These are phyloP conservation scores for Tetracladium setigerum DNA, from an alignment of 495 filamentous ascomycete genomes.

Conservation along the genomic window DNA sequence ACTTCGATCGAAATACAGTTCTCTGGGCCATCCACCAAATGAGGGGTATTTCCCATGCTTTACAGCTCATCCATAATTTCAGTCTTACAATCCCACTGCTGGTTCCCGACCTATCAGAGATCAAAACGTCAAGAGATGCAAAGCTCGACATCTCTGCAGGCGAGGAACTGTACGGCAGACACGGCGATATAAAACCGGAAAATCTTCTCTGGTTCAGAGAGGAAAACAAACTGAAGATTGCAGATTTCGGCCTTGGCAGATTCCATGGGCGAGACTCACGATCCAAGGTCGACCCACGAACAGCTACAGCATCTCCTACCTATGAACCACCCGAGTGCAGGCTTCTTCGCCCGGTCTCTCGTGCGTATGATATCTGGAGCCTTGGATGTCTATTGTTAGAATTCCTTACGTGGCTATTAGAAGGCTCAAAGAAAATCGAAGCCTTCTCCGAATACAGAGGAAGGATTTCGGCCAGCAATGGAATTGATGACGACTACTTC, in stretches of 20 bases:
- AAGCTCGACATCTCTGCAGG: too few relatives aligned
- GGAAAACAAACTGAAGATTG: slow-evolving; percentile 1
- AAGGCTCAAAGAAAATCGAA: neutral
- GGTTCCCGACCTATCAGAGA: neutral
- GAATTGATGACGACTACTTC: slow-evolving; percentile 14
- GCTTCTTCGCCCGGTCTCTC: slow-evolving; percentile 14
- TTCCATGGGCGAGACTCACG: slow-evolving; percentile 14
- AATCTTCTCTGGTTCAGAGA: slow-evolving; percentile 16
- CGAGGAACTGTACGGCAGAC: slow-evolving; percentile 7
- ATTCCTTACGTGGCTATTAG: slow-evolving; percentile 18
- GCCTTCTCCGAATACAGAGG: slow-evolving; percentile 10
- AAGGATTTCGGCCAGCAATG: neutral
- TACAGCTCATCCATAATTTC: slow-evolving; percentile 13
- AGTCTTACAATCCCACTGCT: slow-evolving; percentile 3
- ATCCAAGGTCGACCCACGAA: slow-evolving; percentile 4
- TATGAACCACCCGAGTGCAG: slow-evolving; percentile 34
- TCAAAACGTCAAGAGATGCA: too few relatives aligned
- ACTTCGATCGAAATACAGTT: slow-evolving; percentile 6
- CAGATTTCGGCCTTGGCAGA: slow-evolving; percentile 7
- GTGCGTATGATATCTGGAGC: slow-evolving; percentile 33
- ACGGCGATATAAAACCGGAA: slow-evolving; percentile 22
- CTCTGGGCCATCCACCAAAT: slow-evolving; percentile 12
- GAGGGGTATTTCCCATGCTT: slow-evolving; percentile 9
- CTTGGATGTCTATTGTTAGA: slow-evolving; percentile 38
- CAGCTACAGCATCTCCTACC: slow-evolving; percentile 16